Evolutionary conservation across 768 basidiomycete species (phyloP).

Genomic region (Hygrocybe coccinea): DNA sequence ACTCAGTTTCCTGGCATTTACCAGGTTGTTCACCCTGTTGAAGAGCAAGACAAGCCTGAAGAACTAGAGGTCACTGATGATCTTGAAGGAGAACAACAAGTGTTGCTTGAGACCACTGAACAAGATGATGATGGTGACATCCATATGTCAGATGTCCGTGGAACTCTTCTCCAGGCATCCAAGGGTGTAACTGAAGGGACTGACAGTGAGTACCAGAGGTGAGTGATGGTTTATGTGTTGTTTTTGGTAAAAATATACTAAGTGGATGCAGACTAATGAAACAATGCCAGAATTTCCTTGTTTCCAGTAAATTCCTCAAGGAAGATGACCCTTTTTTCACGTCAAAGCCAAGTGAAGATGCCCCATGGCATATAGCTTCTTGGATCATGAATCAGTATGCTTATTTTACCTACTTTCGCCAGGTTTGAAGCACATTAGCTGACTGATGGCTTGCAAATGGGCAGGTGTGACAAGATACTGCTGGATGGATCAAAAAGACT

Average conservation of each 20-base stretch:
- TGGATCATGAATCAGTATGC: conserved; percentile 28
- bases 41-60: no score
- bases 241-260: neutral
- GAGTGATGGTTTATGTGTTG: neutral
- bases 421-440: neutral
- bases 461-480: conserved; percentile 17
- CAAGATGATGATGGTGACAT: no score
- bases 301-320: conserved; percentile 13
- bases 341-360: conserved; percentile 10
- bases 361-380: conserved; percentile 21
- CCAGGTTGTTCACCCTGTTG: no score
- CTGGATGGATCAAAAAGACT: conserved; percentile 16
- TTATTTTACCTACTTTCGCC: neutral
- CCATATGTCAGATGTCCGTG: no score
- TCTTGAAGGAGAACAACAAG: no score
- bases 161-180: conserved; percentile 12
- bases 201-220: conserved; percentile 28
- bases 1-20: no score
- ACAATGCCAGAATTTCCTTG: conserved; percentile 16
- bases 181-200: conserved; percentile 31
- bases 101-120: no score
- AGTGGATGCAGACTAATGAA: conserved; percentile 14
- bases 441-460: no score
- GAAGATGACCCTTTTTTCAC: conserved; percentile 16
- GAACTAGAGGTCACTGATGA: no score